Percentiles rank a stretch among this genome's conserved stretches.
Conservation (phyloP, 495 filamentous ascomycete genomes). For the Tuber indicum region DNA sequence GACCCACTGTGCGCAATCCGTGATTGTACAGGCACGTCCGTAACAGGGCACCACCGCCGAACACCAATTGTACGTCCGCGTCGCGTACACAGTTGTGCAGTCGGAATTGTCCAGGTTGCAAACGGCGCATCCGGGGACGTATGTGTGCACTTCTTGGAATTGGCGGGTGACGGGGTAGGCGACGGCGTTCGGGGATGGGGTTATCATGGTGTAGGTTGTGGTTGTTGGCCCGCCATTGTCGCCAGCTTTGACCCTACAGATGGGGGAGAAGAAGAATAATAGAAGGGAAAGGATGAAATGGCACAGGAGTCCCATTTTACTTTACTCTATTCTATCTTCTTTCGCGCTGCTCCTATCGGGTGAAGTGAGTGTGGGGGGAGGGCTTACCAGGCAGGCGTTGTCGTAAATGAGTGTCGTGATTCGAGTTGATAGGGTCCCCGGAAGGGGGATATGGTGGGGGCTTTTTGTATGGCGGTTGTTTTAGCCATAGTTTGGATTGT, state of each 20-base stretch:
- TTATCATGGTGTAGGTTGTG: constrained; percentile 25
- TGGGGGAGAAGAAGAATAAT: background rate
- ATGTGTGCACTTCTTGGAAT: constrained; percentile 18
- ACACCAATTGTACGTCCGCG: constrained; percentile 23
- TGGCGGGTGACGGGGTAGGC: constrained; percentile 19
- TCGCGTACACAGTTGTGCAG: constrained; percentile 24
- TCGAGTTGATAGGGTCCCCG: background rate
- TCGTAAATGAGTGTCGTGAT: background rate
- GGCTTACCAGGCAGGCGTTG: background rate
- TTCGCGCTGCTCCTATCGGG: background rate
- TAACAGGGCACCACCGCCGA: constrained; percentile 21
- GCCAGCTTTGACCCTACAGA: background rate
- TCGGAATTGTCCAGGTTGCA: constrained; percentile 27
- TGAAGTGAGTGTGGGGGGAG: background rate
- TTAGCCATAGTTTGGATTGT: background rate
- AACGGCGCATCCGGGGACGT: constrained; percentile 24
- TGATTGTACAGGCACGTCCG: constrained; percentile 16
- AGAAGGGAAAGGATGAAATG: background rate
- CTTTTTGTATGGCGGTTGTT: background rate
- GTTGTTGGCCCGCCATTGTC: background rate
- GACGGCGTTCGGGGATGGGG: constrained; percentile 16
- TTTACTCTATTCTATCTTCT: background rate
- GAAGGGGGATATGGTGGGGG: background rate
- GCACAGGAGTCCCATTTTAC: background rate
- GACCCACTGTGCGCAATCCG: constrained; percentile 15